A percentile compares a stretch with the other conserved stretches of the same genome.
phyloP scores from a whole-genome alignment of 108 stramenopile genomes.

The Cyclotella choctawhatcheeana region DNA sequence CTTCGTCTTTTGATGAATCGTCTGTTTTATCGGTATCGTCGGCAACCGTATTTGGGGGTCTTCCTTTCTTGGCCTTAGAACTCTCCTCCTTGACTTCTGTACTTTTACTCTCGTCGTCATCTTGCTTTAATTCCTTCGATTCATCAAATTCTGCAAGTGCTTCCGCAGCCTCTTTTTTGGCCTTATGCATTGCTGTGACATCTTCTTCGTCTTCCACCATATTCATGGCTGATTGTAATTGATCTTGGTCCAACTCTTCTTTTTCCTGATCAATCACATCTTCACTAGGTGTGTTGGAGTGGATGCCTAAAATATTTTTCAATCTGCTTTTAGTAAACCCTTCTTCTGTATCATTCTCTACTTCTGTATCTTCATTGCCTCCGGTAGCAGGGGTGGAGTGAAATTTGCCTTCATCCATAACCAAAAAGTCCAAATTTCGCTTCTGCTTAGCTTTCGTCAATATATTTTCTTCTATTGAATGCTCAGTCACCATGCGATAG shows the following conservation, averaged over 20 bases:
- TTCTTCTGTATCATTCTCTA: slow-evolving; percentile 45
- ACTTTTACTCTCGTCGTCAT: slow-evolving; percentile 48
- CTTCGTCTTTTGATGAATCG: slow-evolving; percentile 41
- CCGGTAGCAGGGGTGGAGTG: slow-evolving; percentile 46
- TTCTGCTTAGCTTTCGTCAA: slow-evolving; percentile 95
- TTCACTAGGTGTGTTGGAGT: slow-evolving; percentile 33
- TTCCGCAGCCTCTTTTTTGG: slow-evolving; percentile 79
- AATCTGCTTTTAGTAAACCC: slow-evolving; percentile 76
- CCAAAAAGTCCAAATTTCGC: slow-evolving; percentile 92
- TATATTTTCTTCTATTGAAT: slow-evolving; percentile 98
- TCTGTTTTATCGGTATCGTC: slow-evolving; percentile 11
- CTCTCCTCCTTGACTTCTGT: slow-evolving; percentile 15
- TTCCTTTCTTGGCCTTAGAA: slow-evolving; percentile 29
- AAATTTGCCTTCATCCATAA: slow-evolving; percentile 97
- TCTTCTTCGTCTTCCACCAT: slow-evolving; percentile 93
- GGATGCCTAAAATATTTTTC: slow-evolving; percentile 71
- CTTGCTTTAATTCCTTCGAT: slow-evolving; percentile 59
- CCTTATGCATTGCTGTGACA: slow-evolving; percentile 77
- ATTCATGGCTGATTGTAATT: slow-evolving; percentile 90
- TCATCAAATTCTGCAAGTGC: slow-evolving; percentile 90
- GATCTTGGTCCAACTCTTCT: slow-evolving; percentile 70
- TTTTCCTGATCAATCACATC: slow-evolving; percentile 2
- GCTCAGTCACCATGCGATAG: slow-evolving; percentile 94
- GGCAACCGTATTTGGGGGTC: slow-evolving; percentile 26
- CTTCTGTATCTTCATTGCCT: slow-evolving; percentile 17